Conservation (phyloP, 2,329 filamentous ascomycete species). For the Trichoderma arundinaceum region DNA sequence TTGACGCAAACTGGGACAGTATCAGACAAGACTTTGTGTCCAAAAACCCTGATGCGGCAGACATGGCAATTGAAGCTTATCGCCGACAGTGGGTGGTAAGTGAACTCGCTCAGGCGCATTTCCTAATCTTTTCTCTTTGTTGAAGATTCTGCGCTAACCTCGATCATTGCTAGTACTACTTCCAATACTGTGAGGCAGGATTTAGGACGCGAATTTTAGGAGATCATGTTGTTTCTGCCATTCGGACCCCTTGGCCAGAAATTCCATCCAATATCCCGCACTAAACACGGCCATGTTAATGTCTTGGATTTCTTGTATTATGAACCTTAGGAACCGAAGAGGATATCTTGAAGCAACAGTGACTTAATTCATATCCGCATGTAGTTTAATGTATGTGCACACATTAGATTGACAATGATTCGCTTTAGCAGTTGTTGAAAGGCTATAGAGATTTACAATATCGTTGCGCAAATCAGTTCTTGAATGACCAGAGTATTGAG, state of each 20-base stretch:
- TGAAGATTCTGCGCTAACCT: background rate
- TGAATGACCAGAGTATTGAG: too few species aligned
- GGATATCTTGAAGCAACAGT: too few species aligned
- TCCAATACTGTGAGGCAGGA: slow-evolving; percentile 26
- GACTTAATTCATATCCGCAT: too few species aligned
- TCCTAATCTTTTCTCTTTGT: too few species aligned
- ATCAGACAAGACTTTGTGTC: slow-evolving; percentile 58
- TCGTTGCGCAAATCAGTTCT: too few species aligned
- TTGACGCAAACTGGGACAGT: slow-evolving; percentile 48
- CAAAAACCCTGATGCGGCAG: slow-evolving; percentile 62
- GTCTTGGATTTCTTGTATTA: background rate
- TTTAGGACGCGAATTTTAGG: slow-evolving; percentile 18
- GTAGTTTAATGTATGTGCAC: too few species aligned
- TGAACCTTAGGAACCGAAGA: too few species aligned
- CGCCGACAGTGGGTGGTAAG: slow-evolving; percentile 71
- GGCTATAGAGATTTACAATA: too few species aligned
- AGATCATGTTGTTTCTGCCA: slow-evolving; percentile 24
- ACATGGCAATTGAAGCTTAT: slow-evolving; percentile 69
- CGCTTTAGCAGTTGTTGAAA: too few species aligned
- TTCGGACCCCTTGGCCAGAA: slow-evolving; percentile 25
- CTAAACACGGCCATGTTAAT: background rate
- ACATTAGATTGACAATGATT: too few species aligned
- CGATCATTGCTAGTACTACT: slow-evolving; percentile 12
- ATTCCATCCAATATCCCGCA: slow-evolving; percentile 21
- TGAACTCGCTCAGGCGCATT: background rate